phyloP scores from a whole-genome alignment of 169 alveolate genomes.

The Plasmodium coatneyi region DNA sequence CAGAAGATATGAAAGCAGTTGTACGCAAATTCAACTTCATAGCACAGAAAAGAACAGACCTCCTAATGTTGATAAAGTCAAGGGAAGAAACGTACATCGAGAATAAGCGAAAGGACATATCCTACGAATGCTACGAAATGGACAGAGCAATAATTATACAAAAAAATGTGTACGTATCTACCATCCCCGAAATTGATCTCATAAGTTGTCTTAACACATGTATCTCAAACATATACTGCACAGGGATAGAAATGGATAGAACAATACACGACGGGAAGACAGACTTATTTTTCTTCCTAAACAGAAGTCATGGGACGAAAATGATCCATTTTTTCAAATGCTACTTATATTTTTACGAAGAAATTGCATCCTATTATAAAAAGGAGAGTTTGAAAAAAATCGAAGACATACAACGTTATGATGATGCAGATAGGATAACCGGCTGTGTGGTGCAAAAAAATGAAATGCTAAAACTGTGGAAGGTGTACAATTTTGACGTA shows the following conservation, averaged over 20 bases:
- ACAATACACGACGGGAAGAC: conserved; percentile 33
- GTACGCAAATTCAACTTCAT: conserved; percentile 6
- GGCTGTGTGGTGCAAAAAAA: conserved; percentile 38
- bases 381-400: conserved; percentile 6
- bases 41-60: not conserved
- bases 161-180: conserved; percentile 35
- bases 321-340: conserved; percentile 31
- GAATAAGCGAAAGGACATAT: conserved; percentile 6
- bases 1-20: not conserved
- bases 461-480: conserved; percentile 19
- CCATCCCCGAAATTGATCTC: conserved; percentile 69
- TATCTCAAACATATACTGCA: conserved; percentile 78
- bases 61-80: conserved; percentile 3
- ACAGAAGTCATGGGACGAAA: conserved; percentile 15
- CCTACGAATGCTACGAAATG: conserved; percentile 14
- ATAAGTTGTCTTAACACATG: conserved; percentile 76
- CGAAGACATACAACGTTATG: conserved; percentile 14
- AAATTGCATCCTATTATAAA: conserved; percentile 4
- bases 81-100: conserved; percentile 43
- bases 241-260: conserved; percentile 79
- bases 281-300: conserved; percentile 9
- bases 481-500: conserved; percentile 42
- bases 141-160: not conserved
- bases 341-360: conserved; percentile 50
- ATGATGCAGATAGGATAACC: conserved; percentile 10